Conservation (phyloP, 176 grass and related monocot species). For the Eleusine coracana region DNA sequence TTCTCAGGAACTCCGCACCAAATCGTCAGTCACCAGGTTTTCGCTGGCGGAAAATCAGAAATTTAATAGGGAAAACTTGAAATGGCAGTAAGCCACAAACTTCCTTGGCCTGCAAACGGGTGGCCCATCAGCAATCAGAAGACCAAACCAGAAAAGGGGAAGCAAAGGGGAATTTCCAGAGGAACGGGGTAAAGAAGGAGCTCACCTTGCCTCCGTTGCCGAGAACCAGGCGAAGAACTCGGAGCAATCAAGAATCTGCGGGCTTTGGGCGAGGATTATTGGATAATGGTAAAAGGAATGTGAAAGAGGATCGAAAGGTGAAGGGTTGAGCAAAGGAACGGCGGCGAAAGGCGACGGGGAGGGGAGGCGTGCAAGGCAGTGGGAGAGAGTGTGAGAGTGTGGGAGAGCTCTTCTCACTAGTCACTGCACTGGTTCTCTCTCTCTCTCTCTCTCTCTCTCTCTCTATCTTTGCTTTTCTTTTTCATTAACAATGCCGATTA, state of each 20-base stretch:
- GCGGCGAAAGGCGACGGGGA: constrained; percentile 50
- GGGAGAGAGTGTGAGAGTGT: not conserved
- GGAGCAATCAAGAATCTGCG: constrained; percentile 9
- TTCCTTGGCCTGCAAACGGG: constrained; percentile 45
- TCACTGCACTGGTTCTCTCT: not conserved
- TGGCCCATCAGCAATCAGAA: constrained; percentile 17
- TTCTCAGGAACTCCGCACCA: constrained; percentile 15
- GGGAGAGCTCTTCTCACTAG: not conserved
- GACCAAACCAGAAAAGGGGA: not conserved
- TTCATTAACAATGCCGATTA: constrained; percentile 32
- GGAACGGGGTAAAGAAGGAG: not conserved
- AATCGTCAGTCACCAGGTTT: constrained; percentile 6
- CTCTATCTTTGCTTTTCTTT: not conserved
- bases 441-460: not conserved
- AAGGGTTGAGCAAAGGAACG: constrained; percentile 37
- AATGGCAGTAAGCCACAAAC: constrained; percentile 22
- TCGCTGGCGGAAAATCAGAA: not conserved
- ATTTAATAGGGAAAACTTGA: not conserved
- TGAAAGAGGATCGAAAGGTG: constrained; percentile 27
- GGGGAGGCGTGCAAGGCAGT: not conserved
- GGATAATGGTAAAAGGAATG: not conserved
- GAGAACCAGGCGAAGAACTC: constrained; percentile 32
- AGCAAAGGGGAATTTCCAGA: not conserved
- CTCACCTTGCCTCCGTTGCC: constrained; percentile 27
- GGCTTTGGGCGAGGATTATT: constrained; percentile 21